These are phyloP conservation scores for Neurospora sp. DNA, from an alignment of 495 filamentous ascomycete genomes.

Conservation along the genomic window DNA sequence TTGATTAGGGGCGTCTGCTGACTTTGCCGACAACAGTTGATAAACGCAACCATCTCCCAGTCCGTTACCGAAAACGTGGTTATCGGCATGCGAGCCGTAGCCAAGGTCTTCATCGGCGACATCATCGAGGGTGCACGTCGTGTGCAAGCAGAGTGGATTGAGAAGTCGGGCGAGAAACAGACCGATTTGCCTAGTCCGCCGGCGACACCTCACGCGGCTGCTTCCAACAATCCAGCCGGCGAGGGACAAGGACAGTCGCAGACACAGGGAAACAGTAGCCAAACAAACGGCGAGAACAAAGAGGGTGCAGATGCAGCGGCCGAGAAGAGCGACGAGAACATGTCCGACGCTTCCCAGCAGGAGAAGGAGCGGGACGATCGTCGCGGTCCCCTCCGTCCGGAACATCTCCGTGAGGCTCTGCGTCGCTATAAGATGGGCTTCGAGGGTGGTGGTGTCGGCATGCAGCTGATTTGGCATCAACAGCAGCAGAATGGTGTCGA, in stretches of 20 bases:
- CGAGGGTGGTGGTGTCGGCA: slow-evolving; percentile 63
- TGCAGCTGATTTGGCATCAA: slow-evolving; percentile 57
- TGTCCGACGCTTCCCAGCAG: neutral
- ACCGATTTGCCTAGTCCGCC: slow-evolving; percentile 30
- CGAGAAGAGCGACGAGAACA: neutral
- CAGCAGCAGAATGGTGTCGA: slow-evolving; percentile 52
- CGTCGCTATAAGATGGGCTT: slow-evolving; percentile 60
- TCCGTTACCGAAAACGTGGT: slow-evolving; percentile 72
- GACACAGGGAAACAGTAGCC: neutral
- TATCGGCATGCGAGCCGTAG: slow-evolving; percentile 67
- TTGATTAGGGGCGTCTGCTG: slow-evolving; percentile 8
- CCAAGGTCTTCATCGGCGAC: slow-evolving; percentile 76
- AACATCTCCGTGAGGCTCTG: slow-evolving; percentile 72
- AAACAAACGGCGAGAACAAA: neutral
- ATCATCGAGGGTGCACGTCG: slow-evolving; percentile 71
- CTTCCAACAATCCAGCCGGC: slow-evolving; percentile 2
- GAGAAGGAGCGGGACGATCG: slow-evolving; percentile 25
- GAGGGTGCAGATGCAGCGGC: neutral
- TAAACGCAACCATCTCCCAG: slow-evolving; percentile 83
- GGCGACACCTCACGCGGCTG: slow-evolving; percentile 1
- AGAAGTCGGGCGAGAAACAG: slow-evolving; percentile 40
- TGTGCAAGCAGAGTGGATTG: slow-evolving; percentile 70
- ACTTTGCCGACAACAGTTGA: slow-evolving; percentile 39
- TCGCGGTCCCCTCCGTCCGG: slow-evolving; percentile 64
- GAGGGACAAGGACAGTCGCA: neutral